A percentile compares a stretch with the other conserved stretches of the same genome.
phyloP scores from a whole-genome alignment of 1,284 basidiomycete species.

The Malassezia sympodialis region DNA sequence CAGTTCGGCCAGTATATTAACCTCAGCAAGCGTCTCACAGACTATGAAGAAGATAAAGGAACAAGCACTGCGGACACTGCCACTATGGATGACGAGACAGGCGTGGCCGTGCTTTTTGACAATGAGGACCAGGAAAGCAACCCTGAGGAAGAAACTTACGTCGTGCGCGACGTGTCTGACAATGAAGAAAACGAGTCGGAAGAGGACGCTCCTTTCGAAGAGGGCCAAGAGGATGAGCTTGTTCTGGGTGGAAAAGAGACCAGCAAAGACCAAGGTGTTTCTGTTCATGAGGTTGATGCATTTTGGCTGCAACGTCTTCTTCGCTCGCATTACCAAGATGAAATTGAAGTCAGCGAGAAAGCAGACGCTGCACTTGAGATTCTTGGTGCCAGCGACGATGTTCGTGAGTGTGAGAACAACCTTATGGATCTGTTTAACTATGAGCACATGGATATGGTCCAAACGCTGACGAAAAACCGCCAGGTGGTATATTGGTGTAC shows the following conservation, averaged over 20 bases:
- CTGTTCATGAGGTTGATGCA: conserved; percentile 82
- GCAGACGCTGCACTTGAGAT: conserved; percentile 74
- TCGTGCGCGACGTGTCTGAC: conserved; percentile 50
- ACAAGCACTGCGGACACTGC: conserved; percentile 53
- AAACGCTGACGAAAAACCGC: conserved; percentile 84
- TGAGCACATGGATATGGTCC: conserved; percentile 76
- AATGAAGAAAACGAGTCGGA: conserved; percentile 61
- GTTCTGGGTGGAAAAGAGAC: conserved; percentile 51
- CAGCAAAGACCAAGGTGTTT: conserved; percentile 55
- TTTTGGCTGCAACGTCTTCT: conserved; percentile 98
- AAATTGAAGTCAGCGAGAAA: conserved; percentile 85
- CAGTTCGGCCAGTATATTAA: conserved; percentile 74
- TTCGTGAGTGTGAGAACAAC: conserved; percentile 90
- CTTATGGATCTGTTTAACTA: conserved; percentile 97
- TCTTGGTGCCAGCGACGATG: conserved; percentile 70
- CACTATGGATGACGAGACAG: conserved; percentile 62
- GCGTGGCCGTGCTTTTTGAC: conserved; percentile 50
- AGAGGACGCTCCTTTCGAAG: conserved; percentile 59
- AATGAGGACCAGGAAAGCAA: conserved; percentile 67
- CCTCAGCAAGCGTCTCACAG: conserved; percentile 89
- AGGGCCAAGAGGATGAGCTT: conserved; percentile 55
- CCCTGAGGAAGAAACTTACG: conserved; percentile 81
- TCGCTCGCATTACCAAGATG: conserved; percentile 79
- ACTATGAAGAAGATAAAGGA: conserved; percentile 64
- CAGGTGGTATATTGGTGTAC: conserved; percentile 98